Percentiles rank a stretch among this genome's conserved stretches.
Conservation (phyloP, 129 eudicot species). For the Lactuca sativa region DNA sequence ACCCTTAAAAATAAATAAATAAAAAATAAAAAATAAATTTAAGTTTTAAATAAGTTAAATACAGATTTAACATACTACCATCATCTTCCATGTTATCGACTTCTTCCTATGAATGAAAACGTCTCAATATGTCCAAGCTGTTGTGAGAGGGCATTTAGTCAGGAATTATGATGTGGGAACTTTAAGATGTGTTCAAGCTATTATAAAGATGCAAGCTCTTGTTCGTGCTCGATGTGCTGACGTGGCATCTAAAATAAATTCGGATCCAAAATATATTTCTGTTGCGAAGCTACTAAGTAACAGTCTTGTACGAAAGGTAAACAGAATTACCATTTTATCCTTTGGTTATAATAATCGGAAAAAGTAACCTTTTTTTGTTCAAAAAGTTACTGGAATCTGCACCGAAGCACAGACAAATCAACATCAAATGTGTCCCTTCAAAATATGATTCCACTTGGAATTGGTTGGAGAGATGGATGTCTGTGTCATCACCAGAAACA, state of each 20-base stretch:
- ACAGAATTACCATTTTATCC: not conserved
- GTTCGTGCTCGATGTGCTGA: conserved; percentile 65
- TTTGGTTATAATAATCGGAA: conserved; percentile 2
- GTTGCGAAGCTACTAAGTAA: conserved; percentile 74
- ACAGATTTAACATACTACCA: no score
- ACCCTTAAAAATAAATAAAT: no score
- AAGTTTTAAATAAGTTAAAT: no score
- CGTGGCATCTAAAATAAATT: conserved; percentile 11
- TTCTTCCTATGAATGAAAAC: no score
- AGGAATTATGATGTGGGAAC: conserved; percentile 81
- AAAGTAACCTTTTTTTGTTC: conserved; percentile 10
- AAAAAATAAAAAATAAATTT: no score
- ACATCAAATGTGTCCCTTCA: conserved; percentile 70
- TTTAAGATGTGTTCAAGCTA: conserved; percentile 85
- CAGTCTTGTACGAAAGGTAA: conserved; percentile 83
- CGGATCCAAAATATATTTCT: conserved; percentile 40
- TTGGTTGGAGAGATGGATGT: conserved; percentile 97
- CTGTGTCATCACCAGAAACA: conserved; percentile 48
- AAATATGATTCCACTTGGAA: conserved; percentile 76
- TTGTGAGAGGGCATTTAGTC: conserved; percentile 87
- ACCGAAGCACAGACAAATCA: conserved; percentile 57
- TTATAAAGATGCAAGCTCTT: conserved; percentile 77
- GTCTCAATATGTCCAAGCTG: no score
- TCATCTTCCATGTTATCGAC: no score
- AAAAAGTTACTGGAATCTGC: conserved; percentile 65